Evolutionary conservation across 2,329 filamentous ascomycete genomes (phyloP), one percentile per base, ranked within the genome.

Genomic region (Colletotrichum sp.): DNA sequence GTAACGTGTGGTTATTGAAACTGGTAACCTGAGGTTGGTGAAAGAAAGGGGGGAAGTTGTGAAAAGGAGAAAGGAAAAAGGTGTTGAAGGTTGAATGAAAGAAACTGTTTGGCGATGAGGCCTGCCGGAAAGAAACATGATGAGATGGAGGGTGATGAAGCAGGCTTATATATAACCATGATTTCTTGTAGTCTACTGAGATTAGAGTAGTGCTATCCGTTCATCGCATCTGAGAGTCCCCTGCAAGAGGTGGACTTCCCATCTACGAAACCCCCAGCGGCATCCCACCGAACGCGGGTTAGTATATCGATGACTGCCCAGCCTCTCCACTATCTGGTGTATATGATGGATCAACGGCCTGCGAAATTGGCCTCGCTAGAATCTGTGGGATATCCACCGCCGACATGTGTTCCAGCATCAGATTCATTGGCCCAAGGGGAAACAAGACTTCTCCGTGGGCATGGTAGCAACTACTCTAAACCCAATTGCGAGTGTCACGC

Each of bases 251-350:
- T 34, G 16, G 21, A 32, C 36, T 70, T 60, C 16, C 21, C 44
- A 26, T 13, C 65, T 16, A n/a, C 8, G 44, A 26, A n/a, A 21
- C 16, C 32, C 24, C 49, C 28, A 26, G 30, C 57, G 28, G 64
- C 16, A 30, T 39, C 28, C 66, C 49, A 71, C 36, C 30, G 28
- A 59, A 26, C 15, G 2, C 18, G 26, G 16, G 8, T 70, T 52
- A 34, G 60, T 71, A 57, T 75, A 62, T 75, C n/a, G 72, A 62
- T n/a, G 52, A 75, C 68, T 71, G 72, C 72, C 72, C 26, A 75
- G 72, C 55, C 36, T 71, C 60, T 66, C 68, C 72, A 75, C 60
- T 30, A 71, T 67, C 21, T 67, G n/a, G 62, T 30, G 28, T 75
- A 71, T n/a, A 71, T 67, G 71, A 67, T n/a, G 44, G 21, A 34